A percentile compares a stretch with the other conserved stretches of the same genome.
Conservation (phyloP, 1,139 yeast genomes). For the Diutina pseudorugosa region DNA sequence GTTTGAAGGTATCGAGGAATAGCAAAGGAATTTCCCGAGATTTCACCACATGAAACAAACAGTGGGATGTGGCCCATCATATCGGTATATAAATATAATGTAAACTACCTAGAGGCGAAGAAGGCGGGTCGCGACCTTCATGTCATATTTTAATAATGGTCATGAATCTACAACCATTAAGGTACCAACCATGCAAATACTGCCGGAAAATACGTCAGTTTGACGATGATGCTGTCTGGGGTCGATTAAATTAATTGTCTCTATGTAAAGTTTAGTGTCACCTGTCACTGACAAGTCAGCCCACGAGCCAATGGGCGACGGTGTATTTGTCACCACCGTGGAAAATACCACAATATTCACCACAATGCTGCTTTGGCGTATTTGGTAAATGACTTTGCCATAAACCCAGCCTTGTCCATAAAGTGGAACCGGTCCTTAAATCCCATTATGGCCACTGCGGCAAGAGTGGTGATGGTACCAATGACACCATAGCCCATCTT, state of each 20-base stretch:
- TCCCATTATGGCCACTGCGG: slow-evolving; percentile 15
- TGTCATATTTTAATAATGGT: neutral
- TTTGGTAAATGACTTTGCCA: slow-evolving; percentile 17
- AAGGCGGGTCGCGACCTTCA: neutral
- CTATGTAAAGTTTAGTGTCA: too few species aligned
- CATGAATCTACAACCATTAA: neutral
- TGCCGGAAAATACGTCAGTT: too few species aligned
- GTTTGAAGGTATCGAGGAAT: too few species aligned
- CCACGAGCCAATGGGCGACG: neutral
- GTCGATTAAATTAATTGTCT: too few species aligned
- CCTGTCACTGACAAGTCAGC: too few species aligned
- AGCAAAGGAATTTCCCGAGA: too few species aligned
- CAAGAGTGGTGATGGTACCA: slow-evolving; percentile 14
- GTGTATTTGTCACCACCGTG: neutral
- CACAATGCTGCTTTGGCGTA: slow-evolving; percentile 12
- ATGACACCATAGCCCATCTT: slow-evolving; percentile 23
- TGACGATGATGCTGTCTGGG: too few species aligned
- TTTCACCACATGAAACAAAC: too few species aligned
- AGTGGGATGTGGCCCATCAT: neutral
- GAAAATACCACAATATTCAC: neutral
- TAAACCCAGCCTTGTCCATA: slow-evolving; percentile 12
- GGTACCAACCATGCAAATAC: neutral
- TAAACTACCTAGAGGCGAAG: too few species aligned
- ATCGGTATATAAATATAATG: too few species aligned
- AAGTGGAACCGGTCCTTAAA: slow-evolving; percentile 10